These are phyloP conservation scores for Lyophyllum decastes DNA, from an alignment of 768 basidiomycete species.

Conservation along the genomic window DNA sequence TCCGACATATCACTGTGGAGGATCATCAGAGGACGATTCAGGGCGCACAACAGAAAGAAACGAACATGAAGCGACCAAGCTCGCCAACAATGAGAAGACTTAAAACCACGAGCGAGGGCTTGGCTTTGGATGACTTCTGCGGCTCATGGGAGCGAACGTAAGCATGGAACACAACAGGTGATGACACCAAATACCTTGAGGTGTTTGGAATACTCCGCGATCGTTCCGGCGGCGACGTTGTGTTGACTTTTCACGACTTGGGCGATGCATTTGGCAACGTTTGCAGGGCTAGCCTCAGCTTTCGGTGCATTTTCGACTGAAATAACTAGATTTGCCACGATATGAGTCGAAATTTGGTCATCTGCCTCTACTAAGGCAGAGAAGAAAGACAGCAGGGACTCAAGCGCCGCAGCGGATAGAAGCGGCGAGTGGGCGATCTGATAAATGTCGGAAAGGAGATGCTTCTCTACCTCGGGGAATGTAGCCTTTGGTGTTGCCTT, in stretches of 20 bases:
- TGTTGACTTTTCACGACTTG: slow-evolving; percentile 75
- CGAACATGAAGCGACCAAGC: slow-evolving; percentile 87
- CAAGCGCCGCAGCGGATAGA: slow-evolving; percentile 74
- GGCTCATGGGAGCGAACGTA: not conserved
- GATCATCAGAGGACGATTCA: not conserved
- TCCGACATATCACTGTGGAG: slow-evolving; percentile 82
- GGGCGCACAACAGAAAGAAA: slow-evolving; percentile 12
- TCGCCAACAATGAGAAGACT: slow-evolving; percentile 91
- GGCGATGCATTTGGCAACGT: slow-evolving; percentile 85
- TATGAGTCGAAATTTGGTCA: slow-evolving; percentile 75
- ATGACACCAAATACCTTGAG: slow-evolving; percentile 57
- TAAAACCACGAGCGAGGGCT: slow-evolving; percentile 70
- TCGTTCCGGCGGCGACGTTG: slow-evolving; percentile 75
- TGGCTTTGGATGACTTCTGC: slow-evolving; percentile 60
- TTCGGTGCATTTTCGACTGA: slow-evolving; percentile 66
- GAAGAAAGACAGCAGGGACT: slow-evolving; percentile 84
- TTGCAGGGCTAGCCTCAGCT: slow-evolving; percentile 56
- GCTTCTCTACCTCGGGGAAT: slow-evolving; percentile 78
- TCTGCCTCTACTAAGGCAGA: slow-evolving; percentile 82
- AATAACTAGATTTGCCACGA: slow-evolving; percentile 75
- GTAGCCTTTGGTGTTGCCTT: slow-evolving; percentile 64
- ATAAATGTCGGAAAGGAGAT: slow-evolving; percentile 66
- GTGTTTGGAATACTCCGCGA: slow-evolving; percentile 82
- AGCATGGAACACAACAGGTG: not conserved
- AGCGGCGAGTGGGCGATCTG: slow-evolving; percentile 76